Evolutionary conservation across 2,329 filamentous ascomycete genomes (phyloP), one percentile per base, ranked within the genome.

Genomic region (Pezicula neosporulosa): DNA sequence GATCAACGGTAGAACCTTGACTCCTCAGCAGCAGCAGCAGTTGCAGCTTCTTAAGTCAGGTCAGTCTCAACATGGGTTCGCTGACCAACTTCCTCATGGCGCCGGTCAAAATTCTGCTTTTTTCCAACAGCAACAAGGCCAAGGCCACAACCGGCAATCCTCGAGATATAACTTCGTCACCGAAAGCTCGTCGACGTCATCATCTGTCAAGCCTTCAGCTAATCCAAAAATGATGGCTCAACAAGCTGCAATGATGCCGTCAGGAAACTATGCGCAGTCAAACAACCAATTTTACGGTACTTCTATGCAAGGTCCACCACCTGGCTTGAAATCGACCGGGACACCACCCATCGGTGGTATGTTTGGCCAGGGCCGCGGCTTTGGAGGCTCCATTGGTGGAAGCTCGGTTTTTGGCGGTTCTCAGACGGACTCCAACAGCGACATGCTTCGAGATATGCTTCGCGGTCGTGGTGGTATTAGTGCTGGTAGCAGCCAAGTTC

Each of bases 261-360:
- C 85, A 60, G 54, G 51, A 27, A 56, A 24, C 39, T 61, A 63
- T 47, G 73, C 76, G 38, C 80, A 84, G 61, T 69, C 82, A 68
- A 70, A 78, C 58, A 82, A 78, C 57, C 88, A 89, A 56, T 94
- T 90, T 67, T 97, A 94, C 68, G 82, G 86, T 44, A 86, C 84
- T 49, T 89, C 89, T 9, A 90, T 97, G 64, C 90, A 95, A 63
- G 93, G 92, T 3, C 94, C 95, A 27, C 94, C 94, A 53, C 95
- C 94, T 1, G 94, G 94, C 9, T 77, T 99, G 27, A 99, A 99
- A 73, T 95, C 93, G 19, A 92, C 92, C 2, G 90, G 91, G 39
- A 97, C 93, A 16, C 93, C 94, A 52, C 93, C 94, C 15, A 91
- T 89, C 58, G 83, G 84, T 47, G 82, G 84, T 58, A 94, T 97